Conservation (phyloP, 495 filamentous ascomycete genomes). For the Penicillium verhagenii region DNA sequence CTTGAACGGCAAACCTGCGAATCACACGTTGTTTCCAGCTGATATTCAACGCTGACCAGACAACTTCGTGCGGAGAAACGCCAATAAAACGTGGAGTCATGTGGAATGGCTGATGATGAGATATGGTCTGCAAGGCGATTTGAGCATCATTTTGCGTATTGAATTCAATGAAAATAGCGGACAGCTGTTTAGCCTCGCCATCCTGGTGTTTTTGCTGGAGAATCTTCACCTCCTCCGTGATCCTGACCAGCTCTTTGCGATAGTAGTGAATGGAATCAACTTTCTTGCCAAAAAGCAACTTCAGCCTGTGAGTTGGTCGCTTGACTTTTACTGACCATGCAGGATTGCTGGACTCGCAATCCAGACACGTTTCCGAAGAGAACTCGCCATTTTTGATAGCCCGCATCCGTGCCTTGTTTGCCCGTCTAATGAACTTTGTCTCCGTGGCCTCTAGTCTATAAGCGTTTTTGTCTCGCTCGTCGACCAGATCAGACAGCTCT, state of each 20-base stretch:
- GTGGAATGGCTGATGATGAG: constrained; percentile 80
- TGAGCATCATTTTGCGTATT: constrained; percentile 75
- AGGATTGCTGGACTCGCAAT: constrained; percentile 46
- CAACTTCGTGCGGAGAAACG: constrained; percentile 71
- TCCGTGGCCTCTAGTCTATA: constrained; percentile 65
- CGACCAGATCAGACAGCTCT: constrained; percentile 55
- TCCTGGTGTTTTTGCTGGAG: constrained; percentile 57
- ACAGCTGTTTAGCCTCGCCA: constrained; percentile 50
- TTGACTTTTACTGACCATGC: constrained; percentile 48
- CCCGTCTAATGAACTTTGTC: constrained; percentile 59
- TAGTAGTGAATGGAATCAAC: constrained; percentile 90
- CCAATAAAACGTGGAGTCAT: constrained; percentile 84
- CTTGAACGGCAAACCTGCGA: constrained; percentile 63
- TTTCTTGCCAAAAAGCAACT: constrained; percentile 55
- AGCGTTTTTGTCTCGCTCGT: constrained; percentile 57
- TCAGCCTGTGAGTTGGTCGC: constrained; percentile 54
- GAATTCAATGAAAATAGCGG: constrained; percentile 86
- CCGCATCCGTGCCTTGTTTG: constrained; percentile 54
- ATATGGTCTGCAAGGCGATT: constrained; percentile 73
- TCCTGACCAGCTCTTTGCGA: constrained; percentile 64
- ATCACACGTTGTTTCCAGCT: constrained; percentile 80
- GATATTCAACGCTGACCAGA: constrained; percentile 79
- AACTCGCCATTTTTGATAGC: constrained; percentile 31
- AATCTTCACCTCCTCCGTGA: constrained; percentile 66
- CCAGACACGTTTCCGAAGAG: constrained; percentile 25